Percentiles rank a stretch among this genome's conserved stretches.
Conservation (phyloP, 208 protist genomes). For the Acanthamoeba quina region DNA sequence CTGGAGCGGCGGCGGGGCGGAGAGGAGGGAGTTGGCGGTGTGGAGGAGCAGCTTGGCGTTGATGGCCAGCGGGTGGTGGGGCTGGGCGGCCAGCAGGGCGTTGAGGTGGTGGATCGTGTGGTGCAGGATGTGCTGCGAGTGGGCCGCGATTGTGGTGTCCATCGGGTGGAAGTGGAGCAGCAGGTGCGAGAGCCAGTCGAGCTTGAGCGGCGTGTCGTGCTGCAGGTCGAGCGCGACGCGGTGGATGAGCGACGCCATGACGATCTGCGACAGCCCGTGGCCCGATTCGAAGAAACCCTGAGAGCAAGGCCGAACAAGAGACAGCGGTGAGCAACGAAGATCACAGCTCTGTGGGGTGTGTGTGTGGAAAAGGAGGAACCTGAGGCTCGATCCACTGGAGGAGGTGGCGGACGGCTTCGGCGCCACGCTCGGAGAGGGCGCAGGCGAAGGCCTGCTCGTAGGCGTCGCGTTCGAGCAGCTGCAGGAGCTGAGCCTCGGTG, state of each 20-base stretch:
- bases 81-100: background rate
- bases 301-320: background rate
- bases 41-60: conserved; percentile 57
- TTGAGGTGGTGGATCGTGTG: conserved; percentile 40
- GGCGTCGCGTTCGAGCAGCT: conserved; percentile 14
- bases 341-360: background rate
- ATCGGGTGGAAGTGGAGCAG: conserved; percentile 52
- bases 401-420: conserved; percentile 13
- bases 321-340: background rate
- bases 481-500: conserved; percentile 45
- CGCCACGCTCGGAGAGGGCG: conserved; percentile 13
- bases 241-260: conserved; percentile 23
- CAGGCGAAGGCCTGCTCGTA: conserved; percentile 60
- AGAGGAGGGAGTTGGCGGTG: conserved; percentile 58
- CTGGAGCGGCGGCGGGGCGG: background rate
- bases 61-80: conserved; percentile 35
- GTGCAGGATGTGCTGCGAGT: conserved; percentile 63
- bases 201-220: background rate
- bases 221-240: conserved; percentile 30
- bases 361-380: too few species aligned
- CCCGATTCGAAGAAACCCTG: conserved; percentile 53
- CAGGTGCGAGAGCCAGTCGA: conserved; percentile 54
- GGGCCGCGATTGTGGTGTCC: conserved; percentile 25
- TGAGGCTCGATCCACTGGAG: conserved; percentile 42
- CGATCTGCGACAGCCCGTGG: conserved; percentile 57